Base-by-base conservation (phyloP, 2,329 filamentous ascomycete genomes). In the Fusarium brevicatenulatum region DNA sequence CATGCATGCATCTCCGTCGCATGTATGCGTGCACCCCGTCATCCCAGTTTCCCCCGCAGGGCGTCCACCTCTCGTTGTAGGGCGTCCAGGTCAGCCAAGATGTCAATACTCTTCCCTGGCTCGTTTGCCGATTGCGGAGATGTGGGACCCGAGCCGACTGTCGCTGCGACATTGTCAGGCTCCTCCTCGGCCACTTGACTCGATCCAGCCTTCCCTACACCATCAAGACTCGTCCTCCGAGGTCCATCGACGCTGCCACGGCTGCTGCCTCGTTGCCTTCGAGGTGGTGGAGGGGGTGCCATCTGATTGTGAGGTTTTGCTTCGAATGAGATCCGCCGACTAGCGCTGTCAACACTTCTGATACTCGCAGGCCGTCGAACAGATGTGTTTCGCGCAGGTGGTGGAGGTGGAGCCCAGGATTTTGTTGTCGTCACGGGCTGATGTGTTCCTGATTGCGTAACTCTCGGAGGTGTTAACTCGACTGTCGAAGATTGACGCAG, bases 61-160 rank as follows among this genome's bases (percentile, higher is more conserved):
- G 89, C 92, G 81, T 95, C 92, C 43, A 95, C 92, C 78, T 95
- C 93, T 78, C 88, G 88, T 81, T 94, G 92, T 70, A 95, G 81
- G 28, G 90, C 90, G 52, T 89, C 88, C 62, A 95, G 81, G 79
- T 95, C 92, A 2, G 92, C 92, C 73, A 95, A 81, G 66, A 95
- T 93, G 77, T 93, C 89, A 46, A 83, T 72, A 63, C 84, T 78
- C 78, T 84, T 78, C 74, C 82, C 79, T 23, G 76, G 15, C 58
- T 77, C 71, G 37, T 70, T 40, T 63, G 72, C 65, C 30, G 64
- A 62, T 50, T 71, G 66, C 47, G 67, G 74, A 66, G 73, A 72
- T 47, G 55, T 63, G 44, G 65, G 65, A 46, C 67, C 73, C 23
- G 62, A 59, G 28, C 63, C 66, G n/a, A 52, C 50, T 23, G 54